Conservation (phyloP, 305 asterid genomes). For the Solanum hybrid region DNA sequence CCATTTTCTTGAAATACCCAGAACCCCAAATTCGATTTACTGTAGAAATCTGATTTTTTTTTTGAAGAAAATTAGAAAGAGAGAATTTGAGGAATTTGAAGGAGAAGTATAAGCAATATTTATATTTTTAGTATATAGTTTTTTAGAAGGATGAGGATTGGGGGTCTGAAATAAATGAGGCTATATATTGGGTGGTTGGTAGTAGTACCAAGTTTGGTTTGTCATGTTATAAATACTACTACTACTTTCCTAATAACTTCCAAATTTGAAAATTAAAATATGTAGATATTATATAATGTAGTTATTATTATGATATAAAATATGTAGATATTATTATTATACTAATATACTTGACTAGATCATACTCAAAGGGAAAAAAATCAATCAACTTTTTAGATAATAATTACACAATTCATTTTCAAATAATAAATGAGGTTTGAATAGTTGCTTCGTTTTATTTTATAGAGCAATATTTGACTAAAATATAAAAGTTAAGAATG, state of each 20-base stretch:
- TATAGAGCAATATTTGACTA: background rate
- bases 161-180: background rate
- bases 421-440: background rate
- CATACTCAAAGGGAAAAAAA: background rate
- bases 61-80: background rate
- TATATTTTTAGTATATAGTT: background rate
- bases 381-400: background rate
- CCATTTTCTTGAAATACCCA: background rate
- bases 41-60: background rate
- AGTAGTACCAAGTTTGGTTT: slow-evolving; percentile 5
- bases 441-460: background rate
- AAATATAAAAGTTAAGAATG: background rate
- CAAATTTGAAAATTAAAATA: background rate
- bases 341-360: background rate
- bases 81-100: background rate
- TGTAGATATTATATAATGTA: background rate
- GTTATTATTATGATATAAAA: too few relatives aligned
- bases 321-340: background rate
- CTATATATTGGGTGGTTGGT: slow-evolving; percentile 17
- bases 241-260: background rate
- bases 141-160: background rate
- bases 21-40: background rate
- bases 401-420: background rate
- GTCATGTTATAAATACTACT: background rate
- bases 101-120: background rate